Base-by-base conservation (phyloP, 495 filamentous ascomycete genomes). In the Trichoderma parareesei region DNA sequence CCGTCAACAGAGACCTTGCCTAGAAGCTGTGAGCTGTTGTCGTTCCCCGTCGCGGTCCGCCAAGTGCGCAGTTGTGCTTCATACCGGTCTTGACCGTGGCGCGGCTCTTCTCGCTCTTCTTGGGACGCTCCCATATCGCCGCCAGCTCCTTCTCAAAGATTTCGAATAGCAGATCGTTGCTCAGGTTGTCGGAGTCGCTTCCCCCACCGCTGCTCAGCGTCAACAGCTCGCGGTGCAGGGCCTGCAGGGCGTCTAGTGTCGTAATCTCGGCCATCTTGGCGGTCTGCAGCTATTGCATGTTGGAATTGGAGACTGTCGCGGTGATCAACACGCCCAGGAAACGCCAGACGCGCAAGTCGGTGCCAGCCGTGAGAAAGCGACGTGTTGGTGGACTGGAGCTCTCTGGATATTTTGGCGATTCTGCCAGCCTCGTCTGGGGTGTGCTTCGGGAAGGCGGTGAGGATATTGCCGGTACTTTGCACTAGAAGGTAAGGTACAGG, bases 131-230 rank as follows among this genome's bases (percentile, higher is more conserved):
- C 64, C 64, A 65, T 11, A 65, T 9, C 70, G 91, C 91, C 73
- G 90, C 87, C 48, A 98, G 77, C 64, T 98, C 82, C 67, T 82
- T 84, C 75, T 81, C 83, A 73, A 98, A 92, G 62, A 88, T 88
- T 48, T 86, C 77, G 41, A 89, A 82, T 66, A 88, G 83, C 53
- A 77, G 75, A 70, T 90, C 87, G 48, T 84, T 70, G 46, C 81
- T 81, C 18, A 92, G 78, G 63, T 83, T 81, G 59, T 88, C 86
- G 64, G 88, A 72, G 66, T 84, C 88, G 40, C 79, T 79, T 59
- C 88, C 76, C 46, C 81, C 82, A 33, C 80, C 78, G 62, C 89
- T 83, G 53, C 81, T 79, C 60, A 93, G 77, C 59, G 86, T 84
- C 66, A 86, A 76, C 61, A 97, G 82, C 74, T 96, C 91, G 69